Conservation (phyloP, 305 asterid species). For the Rubia peregrina region DNA sequence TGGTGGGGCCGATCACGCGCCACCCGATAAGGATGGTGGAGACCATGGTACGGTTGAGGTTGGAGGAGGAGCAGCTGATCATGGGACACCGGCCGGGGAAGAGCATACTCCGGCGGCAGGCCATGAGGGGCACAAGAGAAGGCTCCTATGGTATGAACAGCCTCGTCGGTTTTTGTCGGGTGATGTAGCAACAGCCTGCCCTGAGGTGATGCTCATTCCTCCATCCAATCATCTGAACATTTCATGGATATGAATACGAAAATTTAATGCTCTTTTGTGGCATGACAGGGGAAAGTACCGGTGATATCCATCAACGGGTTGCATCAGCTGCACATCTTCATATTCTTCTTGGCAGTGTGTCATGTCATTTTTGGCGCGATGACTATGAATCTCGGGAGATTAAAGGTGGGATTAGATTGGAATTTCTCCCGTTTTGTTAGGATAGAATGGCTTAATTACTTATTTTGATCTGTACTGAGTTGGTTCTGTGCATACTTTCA, state of each 20-base stretch:
- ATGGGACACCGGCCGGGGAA: not conserved
- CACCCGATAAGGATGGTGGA: constrained; percentile 22
- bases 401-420: constrained; percentile 43
- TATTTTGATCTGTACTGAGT: not conserved
- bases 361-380: constrained; percentile 84
- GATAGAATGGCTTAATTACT: not conserved
- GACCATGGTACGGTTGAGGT: not conserved
- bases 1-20: constrained; percentile 35
- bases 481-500: constrained; percentile 1
- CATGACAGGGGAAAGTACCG: constrained; percentile 59
- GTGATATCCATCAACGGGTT: constrained; percentile 70
- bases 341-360: constrained; percentile 87
- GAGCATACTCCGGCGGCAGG: not conserved
- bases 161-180: constrained; percentile 39
- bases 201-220: constrained; percentile 26
- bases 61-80: not conserved
- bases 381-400: constrained; percentile 80
- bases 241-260: not conserved
- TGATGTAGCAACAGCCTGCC: constrained; percentile 41
- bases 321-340: constrained; percentile 95
- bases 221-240: not conserved
- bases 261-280: not conserved
- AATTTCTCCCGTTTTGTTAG: not conserved
- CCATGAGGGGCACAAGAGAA: constrained; percentile 32
- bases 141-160: constrained; percentile 57